phyloP scores from a whole-genome alignment of 371 early-diverging fungal genomes.

The Lichtheimia hyalospora region DNA sequence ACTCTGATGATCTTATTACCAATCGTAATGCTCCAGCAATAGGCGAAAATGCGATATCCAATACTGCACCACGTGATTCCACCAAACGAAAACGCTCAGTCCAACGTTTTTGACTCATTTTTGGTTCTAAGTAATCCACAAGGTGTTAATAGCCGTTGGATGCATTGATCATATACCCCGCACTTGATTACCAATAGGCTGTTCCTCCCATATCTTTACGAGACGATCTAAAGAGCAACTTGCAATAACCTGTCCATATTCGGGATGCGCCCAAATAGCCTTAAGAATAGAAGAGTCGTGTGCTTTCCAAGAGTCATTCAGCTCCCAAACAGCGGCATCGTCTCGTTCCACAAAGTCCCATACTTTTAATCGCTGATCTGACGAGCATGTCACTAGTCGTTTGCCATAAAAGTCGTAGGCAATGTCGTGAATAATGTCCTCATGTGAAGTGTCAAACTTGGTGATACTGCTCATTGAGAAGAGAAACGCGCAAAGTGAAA shows the following conservation, averaged over 20 bases:
- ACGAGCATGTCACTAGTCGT: conserved; percentile 85
- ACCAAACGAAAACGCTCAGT: conserved; percentile 63
- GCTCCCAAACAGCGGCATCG: conserved; percentile 72
- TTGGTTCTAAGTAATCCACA: conserved; percentile 44
- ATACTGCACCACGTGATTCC: conserved; percentile 76
- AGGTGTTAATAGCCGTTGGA: not conserved
- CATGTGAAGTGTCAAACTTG: conserved; percentile 79
- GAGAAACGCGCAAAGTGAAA: too few relatives aligned
- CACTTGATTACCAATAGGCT: conserved; percentile 59
- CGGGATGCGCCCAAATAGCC: conserved; percentile 91
- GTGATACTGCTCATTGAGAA: conserved; percentile 34
- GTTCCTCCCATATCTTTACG: conserved; percentile 91
- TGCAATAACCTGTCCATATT: conserved; percentile 91
- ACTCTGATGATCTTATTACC: conserved; percentile 32
- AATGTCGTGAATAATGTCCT: conserved; percentile 92
- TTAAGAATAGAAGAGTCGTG: conserved; percentile 87
- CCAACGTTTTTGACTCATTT: conserved; percentile 72
- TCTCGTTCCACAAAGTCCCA: conserved; percentile 76
- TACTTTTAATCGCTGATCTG: conserved; percentile 91
- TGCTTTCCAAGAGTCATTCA: conserved; percentile 88
- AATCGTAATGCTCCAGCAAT: conserved; percentile 72
- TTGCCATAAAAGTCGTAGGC: conserved; percentile 93
- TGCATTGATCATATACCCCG: too few relatives aligned
- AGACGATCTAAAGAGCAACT: conserved; percentile 90
- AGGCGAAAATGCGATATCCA: conserved; percentile 91